Evolutionary conservation across 2,329 filamentous ascomycete genomes (phyloP), one percentile per base, ranked within the genome.

Genomic region (Penicillium sp.): DNA sequence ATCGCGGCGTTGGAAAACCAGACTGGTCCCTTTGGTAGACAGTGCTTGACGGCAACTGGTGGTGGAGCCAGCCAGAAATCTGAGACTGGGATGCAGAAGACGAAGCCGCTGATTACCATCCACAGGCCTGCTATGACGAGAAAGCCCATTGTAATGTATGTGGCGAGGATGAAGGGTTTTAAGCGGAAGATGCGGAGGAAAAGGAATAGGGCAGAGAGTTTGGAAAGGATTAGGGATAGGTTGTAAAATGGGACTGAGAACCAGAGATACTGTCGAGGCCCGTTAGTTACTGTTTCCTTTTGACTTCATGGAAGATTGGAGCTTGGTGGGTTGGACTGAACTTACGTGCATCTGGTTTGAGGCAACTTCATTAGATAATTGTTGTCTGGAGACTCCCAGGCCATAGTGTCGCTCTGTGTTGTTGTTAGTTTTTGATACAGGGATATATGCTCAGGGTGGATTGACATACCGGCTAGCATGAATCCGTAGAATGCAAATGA

Each of bases 241-340:
- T 74, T 75, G 60, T 75, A 75, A 31, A 73, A 63, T 13, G 72
- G 68, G n/a, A 74, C 56, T 1, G 70, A 67, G n/a, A 68, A 52
- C 63, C 65, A 73, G 27, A 73, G 63, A 21, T 63, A 66, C 70
- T 26, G 26, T 26, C 8, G 26, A 26, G 26, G 26, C 26, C 26
- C 2, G 26, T 26, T 0, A 26, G 26, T 26, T 8, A 26, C 26
- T 6, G 26, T 26, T 26, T 11, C 10, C 9, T 21, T 22, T 5
- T 8, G 22, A 41, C 21, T 14, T 26, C 26, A 8, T 26, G 16
- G 22, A 1, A n/a, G n/a, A n/a, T 37, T 0, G 2, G 19, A 5
- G 16, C 1, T 11, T 9, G 35, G 9, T 9, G 35, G 35, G 6
- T 9, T 8, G 6, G 33, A 3, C 4, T 37, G 35, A 8, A 53